These are phyloP conservation scores for Corinectria fuckeliana DNA, from an alignment of 2,329 filamentous ascomycete species.

Conservation along the genomic window DNA sequence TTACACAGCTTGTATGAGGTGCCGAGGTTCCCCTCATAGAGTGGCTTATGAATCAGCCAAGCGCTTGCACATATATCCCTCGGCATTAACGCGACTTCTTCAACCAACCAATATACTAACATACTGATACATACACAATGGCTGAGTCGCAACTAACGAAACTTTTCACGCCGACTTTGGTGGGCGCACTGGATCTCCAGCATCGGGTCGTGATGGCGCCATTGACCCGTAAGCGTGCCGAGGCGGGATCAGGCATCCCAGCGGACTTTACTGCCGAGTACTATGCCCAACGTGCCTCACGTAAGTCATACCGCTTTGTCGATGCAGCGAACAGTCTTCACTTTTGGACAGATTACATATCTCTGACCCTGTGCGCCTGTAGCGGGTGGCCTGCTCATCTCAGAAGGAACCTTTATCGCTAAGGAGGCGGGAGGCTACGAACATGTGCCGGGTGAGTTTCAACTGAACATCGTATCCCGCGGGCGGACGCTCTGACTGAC, in stretches of 20 bases:
- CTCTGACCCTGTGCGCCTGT: background rate
- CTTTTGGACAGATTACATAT: background rate
- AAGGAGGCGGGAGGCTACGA: conserved; percentile 42
- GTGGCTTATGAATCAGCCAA: background rate
- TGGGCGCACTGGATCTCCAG: conserved; percentile 46
- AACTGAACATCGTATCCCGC: background rate
- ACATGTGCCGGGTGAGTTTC: conserved; percentile 25
- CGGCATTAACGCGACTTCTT: background rate
- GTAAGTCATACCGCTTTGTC: conserved; percentile 9
- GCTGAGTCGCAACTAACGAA: conserved; percentile 6
- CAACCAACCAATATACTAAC: background rate
- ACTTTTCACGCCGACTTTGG: conserved; percentile 52
- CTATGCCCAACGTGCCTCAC: conserved; percentile 53
- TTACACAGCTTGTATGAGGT: background rate
- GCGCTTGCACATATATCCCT: background rate
- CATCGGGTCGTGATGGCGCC: conserved; percentile 62
- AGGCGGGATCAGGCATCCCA: conserved; percentile 42
- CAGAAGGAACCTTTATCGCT: conserved; percentile 54
- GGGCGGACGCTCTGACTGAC: background rate
- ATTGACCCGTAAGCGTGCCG: conserved; percentile 60
- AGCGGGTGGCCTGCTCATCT: conserved; percentile 52
- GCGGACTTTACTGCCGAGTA: conserved; percentile 49
- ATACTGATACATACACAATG: conserved; percentile 16
- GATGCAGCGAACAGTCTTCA: background rate
- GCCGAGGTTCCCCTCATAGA: background rate